phyloP scores from a whole-genome alignment of 805 yeast genomes.

The Sugiyamaella americana region DNA sequence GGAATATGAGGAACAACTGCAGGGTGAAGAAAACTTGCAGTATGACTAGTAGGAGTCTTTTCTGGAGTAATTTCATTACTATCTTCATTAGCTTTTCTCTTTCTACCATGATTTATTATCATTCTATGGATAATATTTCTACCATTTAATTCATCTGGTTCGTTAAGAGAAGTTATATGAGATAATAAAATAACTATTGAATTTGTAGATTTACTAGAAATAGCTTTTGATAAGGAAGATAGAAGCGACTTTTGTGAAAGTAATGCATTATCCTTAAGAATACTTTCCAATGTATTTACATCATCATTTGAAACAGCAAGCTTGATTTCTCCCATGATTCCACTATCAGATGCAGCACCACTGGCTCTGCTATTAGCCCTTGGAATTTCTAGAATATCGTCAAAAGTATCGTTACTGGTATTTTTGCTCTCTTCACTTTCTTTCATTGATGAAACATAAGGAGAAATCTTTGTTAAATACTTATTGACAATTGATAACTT shows the following conservation, averaged over 20 bases:
- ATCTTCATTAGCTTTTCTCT: background rate
- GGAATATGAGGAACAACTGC: constrained; percentile 50
- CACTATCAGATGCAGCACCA: constrained; percentile 6
- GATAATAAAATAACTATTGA: constrained; percentile 55
- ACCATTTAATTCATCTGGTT: constrained; percentile 67
- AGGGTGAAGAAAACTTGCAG: constrained; percentile 31
- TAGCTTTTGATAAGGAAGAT: constrained; percentile 59
- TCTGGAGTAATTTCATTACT: constrained; percentile 3
- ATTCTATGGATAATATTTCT: constrained; percentile 83
- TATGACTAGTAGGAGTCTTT: background rate
- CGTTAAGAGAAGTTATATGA: constrained; percentile 48
- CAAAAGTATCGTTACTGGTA: background rate
- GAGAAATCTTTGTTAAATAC: constrained; percentile 26
- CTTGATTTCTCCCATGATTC: constrained; percentile 8
- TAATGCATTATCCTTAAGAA: constrained; percentile 1
- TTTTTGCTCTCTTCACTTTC: background rate
- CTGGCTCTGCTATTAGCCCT: background rate
- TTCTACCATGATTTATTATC: constrained; percentile 68
- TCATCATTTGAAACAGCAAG: constrained; percentile 8
- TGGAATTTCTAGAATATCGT: constrained; percentile 2
- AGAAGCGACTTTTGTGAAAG: constrained; percentile 34
- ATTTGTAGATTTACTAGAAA: constrained; percentile 46
- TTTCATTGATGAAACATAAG: constrained; percentile 14
- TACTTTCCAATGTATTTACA: background rate
- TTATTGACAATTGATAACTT: constrained; percentile 38